Conservation (phyloP, 129 eudicot species). For the Artemisia annua region DNA sequence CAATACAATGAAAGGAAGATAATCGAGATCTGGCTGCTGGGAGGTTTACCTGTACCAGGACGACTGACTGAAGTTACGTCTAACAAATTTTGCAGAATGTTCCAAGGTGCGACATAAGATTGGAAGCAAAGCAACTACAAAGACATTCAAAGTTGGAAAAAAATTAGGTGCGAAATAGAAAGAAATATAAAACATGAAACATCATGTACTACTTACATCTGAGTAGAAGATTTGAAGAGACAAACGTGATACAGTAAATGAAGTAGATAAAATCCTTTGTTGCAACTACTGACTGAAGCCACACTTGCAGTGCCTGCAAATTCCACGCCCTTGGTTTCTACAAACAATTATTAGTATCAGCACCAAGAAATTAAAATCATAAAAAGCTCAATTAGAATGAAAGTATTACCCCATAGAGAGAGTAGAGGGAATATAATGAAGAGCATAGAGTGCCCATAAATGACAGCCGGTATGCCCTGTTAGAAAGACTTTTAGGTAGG, state of each 20-base stretch:
- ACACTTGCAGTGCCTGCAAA: slow-evolving; percentile 80
- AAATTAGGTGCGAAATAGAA: not conserved
- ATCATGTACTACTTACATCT: slow-evolving; percentile 60
- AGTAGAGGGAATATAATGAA: slow-evolving; percentile 75
- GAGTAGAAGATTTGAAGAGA: slow-evolving; percentile 76
- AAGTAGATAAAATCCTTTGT: slow-evolving; percentile 85
- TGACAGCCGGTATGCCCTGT: slow-evolving; percentile 82
- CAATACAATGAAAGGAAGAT: not conserved
- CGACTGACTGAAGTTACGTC: slow-evolving; percentile 76
- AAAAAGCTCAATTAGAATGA: not conserved
- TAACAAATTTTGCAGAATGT: slow-evolving; percentile 73
- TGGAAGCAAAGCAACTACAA: slow-evolving; percentile 90
- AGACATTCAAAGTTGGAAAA: slow-evolving; percentile 16
- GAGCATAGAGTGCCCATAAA: slow-evolving; percentile 91
- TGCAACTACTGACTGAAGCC: slow-evolving; percentile 85
- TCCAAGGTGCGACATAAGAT: slow-evolving; percentile 74
- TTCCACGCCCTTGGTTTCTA: slow-evolving; percentile 98
- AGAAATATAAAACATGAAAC: not conserved
- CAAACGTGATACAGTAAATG: slow-evolving; percentile 85
- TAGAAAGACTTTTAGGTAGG: slow-evolving; percentile 67
- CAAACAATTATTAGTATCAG: slow-evolving; percentile 8
- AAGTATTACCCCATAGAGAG: slow-evolving; percentile 86
- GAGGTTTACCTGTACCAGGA: slow-evolving; percentile 68
- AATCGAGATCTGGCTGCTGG: not conserved
- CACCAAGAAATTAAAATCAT: not conserved